These are phyloP conservation scores for Bremia lactucae DNA, from an alignment of 352 stramenopile species.

Conservation along the genomic window DNA sequence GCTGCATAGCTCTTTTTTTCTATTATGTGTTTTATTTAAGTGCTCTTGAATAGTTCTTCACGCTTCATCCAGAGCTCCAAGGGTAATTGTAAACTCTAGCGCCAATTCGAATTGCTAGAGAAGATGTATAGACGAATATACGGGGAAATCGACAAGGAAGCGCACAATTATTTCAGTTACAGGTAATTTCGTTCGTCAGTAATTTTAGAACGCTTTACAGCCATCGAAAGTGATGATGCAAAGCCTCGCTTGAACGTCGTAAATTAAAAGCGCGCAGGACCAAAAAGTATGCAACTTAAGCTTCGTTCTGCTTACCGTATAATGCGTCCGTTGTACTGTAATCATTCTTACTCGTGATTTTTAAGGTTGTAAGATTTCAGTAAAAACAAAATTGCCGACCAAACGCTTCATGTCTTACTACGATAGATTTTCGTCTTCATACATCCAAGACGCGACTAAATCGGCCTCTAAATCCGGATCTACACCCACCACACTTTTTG, in stretches of 20 bases:
- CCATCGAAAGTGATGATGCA: constrained; percentile 58
- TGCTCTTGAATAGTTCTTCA: constrained; percentile 77
- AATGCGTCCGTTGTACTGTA: no score
- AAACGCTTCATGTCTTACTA: constrained; percentile 12
- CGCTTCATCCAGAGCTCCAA: constrained; percentile 81
- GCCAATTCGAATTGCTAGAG: constrained; percentile 25
- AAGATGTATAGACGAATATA: constrained; percentile 47
- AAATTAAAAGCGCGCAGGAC: constrained; percentile 78
- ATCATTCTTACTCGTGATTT: constrained; percentile 6
- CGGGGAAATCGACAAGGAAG: constrained; percentile 56
- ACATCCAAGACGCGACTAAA: constrained; percentile 17
- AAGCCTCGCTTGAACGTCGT: constrained; percentile 39
- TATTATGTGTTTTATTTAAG: constrained; percentile 85
- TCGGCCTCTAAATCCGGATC: constrained; percentile 9
- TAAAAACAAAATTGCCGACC: constrained; percentile 15
- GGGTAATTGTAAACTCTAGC: no score
- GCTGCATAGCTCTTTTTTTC: constrained; percentile 64
- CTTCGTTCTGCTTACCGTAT: constrained; percentile 29
- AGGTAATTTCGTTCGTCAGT: constrained; percentile 22
- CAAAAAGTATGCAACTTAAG: constrained; percentile 72
- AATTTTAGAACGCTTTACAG: constrained; percentile 22
- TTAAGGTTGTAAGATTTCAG: neutral
- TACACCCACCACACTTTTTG: neutral
- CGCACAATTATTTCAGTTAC: constrained; percentile 49
- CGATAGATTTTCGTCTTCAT: constrained; percentile 15